Conservation (phyloP, 1,284 basidiomycete genomes). For the Cystobasidiaceae sp. region DNA sequence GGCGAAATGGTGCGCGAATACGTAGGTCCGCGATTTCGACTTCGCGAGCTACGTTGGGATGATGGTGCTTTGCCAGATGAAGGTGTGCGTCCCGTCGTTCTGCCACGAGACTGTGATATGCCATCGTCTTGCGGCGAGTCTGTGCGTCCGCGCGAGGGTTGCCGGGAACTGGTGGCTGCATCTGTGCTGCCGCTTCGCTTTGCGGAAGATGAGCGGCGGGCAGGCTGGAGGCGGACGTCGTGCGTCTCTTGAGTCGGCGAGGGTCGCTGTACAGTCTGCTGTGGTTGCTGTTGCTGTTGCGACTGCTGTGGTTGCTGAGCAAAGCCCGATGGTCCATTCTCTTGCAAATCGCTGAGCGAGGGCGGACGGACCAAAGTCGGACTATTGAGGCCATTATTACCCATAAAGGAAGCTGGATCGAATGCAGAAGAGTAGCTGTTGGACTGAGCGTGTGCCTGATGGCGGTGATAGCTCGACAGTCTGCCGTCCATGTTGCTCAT, state of each 20-base stretch:
- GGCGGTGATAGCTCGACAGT: conserved; percentile 3
- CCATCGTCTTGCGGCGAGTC: conserved; percentile 10
- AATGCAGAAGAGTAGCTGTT: conserved; percentile 18
- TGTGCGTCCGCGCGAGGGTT: background rate
- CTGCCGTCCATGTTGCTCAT: background rate
- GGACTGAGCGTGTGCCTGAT: conserved; percentile 12
- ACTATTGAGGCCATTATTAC: conserved; percentile 4
- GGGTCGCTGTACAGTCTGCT: background rate
- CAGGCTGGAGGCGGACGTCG: background rate
- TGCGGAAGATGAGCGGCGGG: background rate
- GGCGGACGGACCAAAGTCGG: background rate
- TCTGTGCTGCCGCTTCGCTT: conserved; percentile 6
- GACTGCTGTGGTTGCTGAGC: background rate
- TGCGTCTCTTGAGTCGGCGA: background rate
- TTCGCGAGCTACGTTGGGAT: conserved; percentile 6
- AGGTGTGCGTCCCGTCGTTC: conserved; percentile 8
- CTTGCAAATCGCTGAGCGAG: background rate
- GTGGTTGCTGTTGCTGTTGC: background rate
- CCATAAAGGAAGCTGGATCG: conserved; percentile 2
- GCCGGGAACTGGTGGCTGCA: background rate
- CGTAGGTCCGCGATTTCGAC: conserved; percentile 9
- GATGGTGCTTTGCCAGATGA: conserved; percentile 20
- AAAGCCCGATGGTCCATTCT: too few species aligned
- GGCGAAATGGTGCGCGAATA: conserved; percentile 24
- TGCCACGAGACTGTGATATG: background rate